Evolutionary conservation across 257 asterid genomes (phyloP).

Genomic region (Nemophila menziesii): DNA sequence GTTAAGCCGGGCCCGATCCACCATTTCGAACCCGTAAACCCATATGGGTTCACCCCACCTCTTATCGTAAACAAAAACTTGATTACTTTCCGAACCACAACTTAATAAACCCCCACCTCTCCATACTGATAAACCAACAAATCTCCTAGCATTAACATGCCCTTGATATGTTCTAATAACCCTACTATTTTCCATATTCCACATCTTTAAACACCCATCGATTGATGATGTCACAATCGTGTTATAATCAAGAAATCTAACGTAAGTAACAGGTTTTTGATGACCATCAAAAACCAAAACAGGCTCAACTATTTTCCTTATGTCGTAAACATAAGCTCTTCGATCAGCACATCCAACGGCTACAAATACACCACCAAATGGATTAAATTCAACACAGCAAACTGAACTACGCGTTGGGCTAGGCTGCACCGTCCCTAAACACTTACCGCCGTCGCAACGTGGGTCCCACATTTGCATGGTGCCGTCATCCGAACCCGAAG

Average conservation of each 20-base stretch:
- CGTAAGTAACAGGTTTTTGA: constrained; percentile 50
- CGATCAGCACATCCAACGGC: constrained; percentile 73
- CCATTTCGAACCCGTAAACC: constrained; percentile 36
- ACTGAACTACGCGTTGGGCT: constrained; percentile 37
- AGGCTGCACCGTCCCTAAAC: constrained; percentile 39
- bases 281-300: constrained; percentile 52
- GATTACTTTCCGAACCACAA: constrained; percentile 80
- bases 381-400: constrained; percentile 73
- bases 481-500: constrained; percentile 92
- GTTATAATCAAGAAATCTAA: constrained; percentile 32
- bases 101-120: constrained; percentile 55
- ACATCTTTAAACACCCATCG: constrained; percentile 71
- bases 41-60: constrained; percentile 86
- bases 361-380: constrained; percentile 32
- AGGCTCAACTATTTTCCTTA: constrained; percentile 39
- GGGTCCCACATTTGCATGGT: constrained; percentile 93
- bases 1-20: constrained; percentile 5
- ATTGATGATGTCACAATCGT: constrained; percentile 50
- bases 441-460: constrained; percentile 35
- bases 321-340: constrained; percentile 50
- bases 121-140: constrained; percentile 83
- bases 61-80: constrained; percentile 65
- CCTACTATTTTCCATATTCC: constrained; percentile 37
- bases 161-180: constrained; percentile 48
- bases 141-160: constrained; percentile 55